Evolutionary conservation across 2,329 filamentous ascomycete species (phyloP), one percentile per base, ranked within the genome.

Genomic region (Periconia sp.): DNA sequence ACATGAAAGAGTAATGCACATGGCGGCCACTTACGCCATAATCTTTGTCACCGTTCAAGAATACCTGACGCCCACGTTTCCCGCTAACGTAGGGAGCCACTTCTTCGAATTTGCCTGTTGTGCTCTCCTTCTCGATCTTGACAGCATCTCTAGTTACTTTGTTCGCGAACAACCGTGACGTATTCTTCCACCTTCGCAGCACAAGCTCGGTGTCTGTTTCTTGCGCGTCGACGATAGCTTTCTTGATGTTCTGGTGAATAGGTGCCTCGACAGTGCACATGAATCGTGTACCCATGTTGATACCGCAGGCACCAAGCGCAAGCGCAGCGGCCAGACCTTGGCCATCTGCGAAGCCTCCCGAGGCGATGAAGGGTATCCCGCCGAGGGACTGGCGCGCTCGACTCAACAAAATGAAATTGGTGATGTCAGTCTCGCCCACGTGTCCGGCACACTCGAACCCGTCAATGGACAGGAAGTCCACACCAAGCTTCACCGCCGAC

Each of bases 221-320:
- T 59, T 91, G 82, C 1, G 92, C 90, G 51, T 85, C 82, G 47
- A 97, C 92, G 68, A 99, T 99, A 62, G 89, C 82, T 74, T 95
- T 82, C 82, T 99, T 99, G 79, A 99, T 91, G 63, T 96, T 96
- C 46, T 85, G 73, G 77, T 99, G 94, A 59, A 99, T 90, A 1
- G 94, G 94, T 15, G 92, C 87, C 76, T 97, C 94, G 43, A 93
- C 81, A 0, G 94, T 97, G 79, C 89, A 93, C 90, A 99, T 95
- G 80, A 97, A 99, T 41, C 94, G 82, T 10, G 94, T 99, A 53
- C 94, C 94, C 94, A 99, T 99, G 78, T 99, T 99, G 77, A 97
- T 87, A 58, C 94, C 94, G 73, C 91, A 90, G 0, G 94, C 94
- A 35, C 94, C 94, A 13, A 99, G 83, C 41, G 88, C 88, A 63